Conservation (phyloP, 768 basidiomycete genomes). For the Panaeolus cyanescens region DNA sequence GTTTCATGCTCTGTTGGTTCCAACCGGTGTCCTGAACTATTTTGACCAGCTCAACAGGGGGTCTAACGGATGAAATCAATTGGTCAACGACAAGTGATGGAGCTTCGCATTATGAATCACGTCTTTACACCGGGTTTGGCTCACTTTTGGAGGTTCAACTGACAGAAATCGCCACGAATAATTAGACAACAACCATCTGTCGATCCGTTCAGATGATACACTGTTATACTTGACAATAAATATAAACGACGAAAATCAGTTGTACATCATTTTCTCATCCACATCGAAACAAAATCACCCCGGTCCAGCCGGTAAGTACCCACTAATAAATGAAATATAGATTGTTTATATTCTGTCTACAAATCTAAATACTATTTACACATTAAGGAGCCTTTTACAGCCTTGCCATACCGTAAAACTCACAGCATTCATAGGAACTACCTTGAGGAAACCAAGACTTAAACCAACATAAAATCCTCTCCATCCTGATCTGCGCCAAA, state of each 20-base stretch:
- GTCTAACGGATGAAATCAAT: not conserved
- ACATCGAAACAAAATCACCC: not conserved
- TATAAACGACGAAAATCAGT: no score
- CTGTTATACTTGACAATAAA: not conserved
- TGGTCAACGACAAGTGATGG: not conserved
- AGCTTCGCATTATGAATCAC: not conserved
- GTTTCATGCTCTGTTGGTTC: not conserved
- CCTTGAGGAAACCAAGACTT: conserved; percentile 90
- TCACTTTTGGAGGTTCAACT: not conserved
- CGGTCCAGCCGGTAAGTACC: not conserved
- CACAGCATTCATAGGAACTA: conserved; percentile 94
- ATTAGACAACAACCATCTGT: not conserved
- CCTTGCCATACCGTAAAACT: conserved; percentile 92
- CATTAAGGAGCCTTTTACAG: conserved; percentile 57
- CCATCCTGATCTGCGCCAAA: conserved; percentile 75
- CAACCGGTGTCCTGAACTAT: not conserved
- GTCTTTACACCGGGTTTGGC: not conserved
- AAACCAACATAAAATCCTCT: conserved; percentile 92
- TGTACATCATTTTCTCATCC: not conserved
- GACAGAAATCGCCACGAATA: not conserved
- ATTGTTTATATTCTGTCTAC: not conserved
- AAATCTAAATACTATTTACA: conserved; percentile 24
- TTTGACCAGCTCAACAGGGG: not conserved
- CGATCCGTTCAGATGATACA: not conserved
- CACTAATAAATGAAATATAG: not conserved